Evolutionary conservation across 352 stramenopile species (phyloP).

Genomic region (Phytophthora fragariae): DNA sequence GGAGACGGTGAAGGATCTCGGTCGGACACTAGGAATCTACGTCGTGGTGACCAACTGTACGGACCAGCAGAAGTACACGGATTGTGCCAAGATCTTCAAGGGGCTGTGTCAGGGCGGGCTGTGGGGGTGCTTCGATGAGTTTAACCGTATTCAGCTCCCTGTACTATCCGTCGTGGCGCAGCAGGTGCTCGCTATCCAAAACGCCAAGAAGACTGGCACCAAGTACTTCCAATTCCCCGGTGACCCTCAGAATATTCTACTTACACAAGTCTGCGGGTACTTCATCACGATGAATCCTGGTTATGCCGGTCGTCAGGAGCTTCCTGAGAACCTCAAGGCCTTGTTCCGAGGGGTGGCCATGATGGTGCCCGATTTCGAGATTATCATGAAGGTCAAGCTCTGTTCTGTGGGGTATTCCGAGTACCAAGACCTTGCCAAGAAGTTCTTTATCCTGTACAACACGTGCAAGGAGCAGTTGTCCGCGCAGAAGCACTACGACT

Average conservation of each 20-base stretch:
- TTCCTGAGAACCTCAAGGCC: slow-evolving; percentile 99
- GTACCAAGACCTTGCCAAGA: slow-evolving; percentile 92
- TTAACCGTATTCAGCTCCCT: slow-evolving; percentile 97
- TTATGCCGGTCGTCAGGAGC: slow-evolving; percentile 97
- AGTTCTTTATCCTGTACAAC: slow-evolving; percentile 94
- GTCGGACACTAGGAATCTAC: slow-evolving; percentile 95
- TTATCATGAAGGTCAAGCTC: slow-evolving; percentile 97
- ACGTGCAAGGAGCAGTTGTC: slow-evolving; percentile 93
- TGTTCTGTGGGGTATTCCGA: slow-evolving; percentile 95
- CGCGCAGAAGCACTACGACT: slow-evolving; percentile 95
- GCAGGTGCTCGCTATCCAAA: slow-evolving; percentile 98
- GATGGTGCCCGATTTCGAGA: slow-evolving; percentile 94
- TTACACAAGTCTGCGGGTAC: slow-evolving; percentile 96
- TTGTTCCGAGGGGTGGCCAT: slow-evolving; percentile 92
- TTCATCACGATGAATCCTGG: slow-evolving; percentile 99
- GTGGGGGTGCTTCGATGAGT: slow-evolving; percentile 99
- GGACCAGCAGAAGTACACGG: slow-evolving; percentile 98
- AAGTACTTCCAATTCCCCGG: slow-evolving; percentile 98
- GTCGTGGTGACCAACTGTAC: slow-evolving; percentile 98
- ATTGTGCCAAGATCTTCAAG: slow-evolving; percentile 99
- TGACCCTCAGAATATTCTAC: slow-evolving; percentile 96
- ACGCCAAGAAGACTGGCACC: slow-evolving; percentile 96
- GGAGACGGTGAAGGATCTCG: slow-evolving; percentile 98
- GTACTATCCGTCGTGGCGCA: slow-evolving; percentile 98
- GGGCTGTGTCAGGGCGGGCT: slow-evolving; percentile 96